Evolutionary conservation across 2,329 filamentous ascomycete genomes (phyloP).

Genomic region (Amylocarpus encephaloides): DNA sequence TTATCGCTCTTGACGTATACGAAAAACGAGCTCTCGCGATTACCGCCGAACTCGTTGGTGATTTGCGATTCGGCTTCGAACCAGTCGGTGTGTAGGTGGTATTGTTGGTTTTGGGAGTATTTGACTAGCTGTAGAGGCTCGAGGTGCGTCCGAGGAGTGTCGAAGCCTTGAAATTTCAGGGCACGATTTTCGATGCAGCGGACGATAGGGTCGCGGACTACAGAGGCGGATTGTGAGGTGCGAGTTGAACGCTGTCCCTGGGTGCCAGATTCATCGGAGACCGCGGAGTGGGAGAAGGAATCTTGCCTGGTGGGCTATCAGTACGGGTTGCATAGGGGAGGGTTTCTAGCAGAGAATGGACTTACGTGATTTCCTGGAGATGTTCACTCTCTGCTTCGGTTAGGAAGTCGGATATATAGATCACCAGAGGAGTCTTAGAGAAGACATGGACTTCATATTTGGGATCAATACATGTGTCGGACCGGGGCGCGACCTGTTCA

Average conservation of each 20-base stretch:
- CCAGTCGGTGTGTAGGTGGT: constrained; percentile 54
- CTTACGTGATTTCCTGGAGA: constrained; percentile 45
- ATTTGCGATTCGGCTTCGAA: constrained; percentile 15
- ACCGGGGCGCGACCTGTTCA: constrained; percentile 3
- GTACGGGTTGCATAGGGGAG: background rate
- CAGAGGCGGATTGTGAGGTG: constrained; percentile 42
- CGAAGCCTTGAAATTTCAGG: constrained; percentile 50
- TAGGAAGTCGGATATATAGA: constrained; percentile 51
- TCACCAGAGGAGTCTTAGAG: constrained; percentile 44
- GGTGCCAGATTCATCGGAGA: constrained; percentile 42
- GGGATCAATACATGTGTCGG: constrained; percentile 12
- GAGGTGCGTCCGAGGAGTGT: constrained; percentile 44
- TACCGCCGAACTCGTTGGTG: constrained; percentile 14
- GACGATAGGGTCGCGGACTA: constrained; percentile 39
- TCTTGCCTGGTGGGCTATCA: constrained; percentile 10
- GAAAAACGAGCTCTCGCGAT: constrained; percentile 47
- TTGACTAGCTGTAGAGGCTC: constrained; percentile 54
- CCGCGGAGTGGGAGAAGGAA: constrained; percentile 37
- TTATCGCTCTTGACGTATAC: constrained; percentile 46
- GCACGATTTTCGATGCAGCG: constrained; percentile 52
- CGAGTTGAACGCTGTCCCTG: constrained; percentile 40
- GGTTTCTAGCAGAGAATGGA: no score
- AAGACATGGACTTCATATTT: constrained; percentile 39
- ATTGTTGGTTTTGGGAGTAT: constrained; percentile 51
- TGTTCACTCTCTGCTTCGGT: constrained; percentile 40